Base-by-base conservation (phyloP, 2,329 filamentous ascomycete genomes). In the Tolypocladium endophyticum region DNA sequence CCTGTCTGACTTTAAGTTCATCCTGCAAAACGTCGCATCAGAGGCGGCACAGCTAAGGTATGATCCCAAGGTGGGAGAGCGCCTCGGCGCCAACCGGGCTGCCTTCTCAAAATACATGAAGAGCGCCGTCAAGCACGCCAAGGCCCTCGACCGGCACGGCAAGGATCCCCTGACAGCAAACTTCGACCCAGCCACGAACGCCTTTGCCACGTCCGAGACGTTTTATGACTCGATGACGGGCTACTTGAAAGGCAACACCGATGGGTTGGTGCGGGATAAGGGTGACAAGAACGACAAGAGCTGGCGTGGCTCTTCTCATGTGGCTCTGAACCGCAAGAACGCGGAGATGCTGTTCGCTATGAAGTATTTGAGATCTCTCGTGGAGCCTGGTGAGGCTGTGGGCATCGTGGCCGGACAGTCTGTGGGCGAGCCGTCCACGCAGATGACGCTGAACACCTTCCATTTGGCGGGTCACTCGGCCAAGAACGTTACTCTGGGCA, bases 391-490 rank as follows among this genome's bases (percentile, higher is more conserved):
- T 54, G 95, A 99, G 77, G 93, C 94, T 33, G 92, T 99, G 33
- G 94, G 94, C 65, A 95, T 99, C 63, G 90, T 99, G 61, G 95
- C 95, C 57, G 92, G 92, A 12, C 94, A 99, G 75, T 97, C 93
- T 38, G 87, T 99, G 50, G 94, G 94, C 71, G 95, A 99, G 71
- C 94, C 95, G 11, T 97, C 92, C 2, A 99, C 94, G 14, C 94
- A 99, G 74, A 99, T 99, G 95, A 99, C 95, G 9, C 79, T 99
- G 59, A 99, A 99, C 77, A 99, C 95, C 35, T 99, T 99, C 84
- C 94, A 99, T 83, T 90, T 99, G 84, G 94, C 94, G 74, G 94
- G 94, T 70, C 93, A 97, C 79, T 92, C 94, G 25, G 88, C 94
- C 36, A 97, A 97, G 81, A 99, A 99, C 82, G 95, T 99, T 71